A percentile compares a stretch with the other conserved stretches of the same genome.
Evolutionary conservation across 2,329 filamentous ascomycete genomes (phyloP).

Genomic region (Alternaria viburni): DNA sequence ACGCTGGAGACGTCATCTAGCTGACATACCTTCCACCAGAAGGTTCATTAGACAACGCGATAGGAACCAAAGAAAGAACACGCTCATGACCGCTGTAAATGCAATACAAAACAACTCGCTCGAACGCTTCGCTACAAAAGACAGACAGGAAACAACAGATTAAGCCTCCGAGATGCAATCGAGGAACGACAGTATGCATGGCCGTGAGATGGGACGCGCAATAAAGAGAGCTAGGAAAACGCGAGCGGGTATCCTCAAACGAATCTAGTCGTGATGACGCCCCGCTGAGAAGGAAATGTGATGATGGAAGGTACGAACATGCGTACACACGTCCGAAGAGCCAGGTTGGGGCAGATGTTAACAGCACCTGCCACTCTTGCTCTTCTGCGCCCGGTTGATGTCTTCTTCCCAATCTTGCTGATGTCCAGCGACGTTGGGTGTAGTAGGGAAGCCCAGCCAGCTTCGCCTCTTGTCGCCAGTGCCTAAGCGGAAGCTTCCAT

Average conservation of each 20-base stretch:
- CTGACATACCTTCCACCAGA: no score
- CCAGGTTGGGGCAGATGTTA: constrained; percentile 13
- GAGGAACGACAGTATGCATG: background rate
- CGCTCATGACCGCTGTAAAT: background rate
- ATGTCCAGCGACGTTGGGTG: constrained; percentile 41
- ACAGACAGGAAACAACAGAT: background rate
- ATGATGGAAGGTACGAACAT: background rate
- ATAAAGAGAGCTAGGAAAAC: background rate
- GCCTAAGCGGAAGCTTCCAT: constrained; percentile 66
- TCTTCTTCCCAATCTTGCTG: constrained; percentile 45
- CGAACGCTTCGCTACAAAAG: background rate
- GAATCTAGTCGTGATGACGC: constrained; percentile 9
- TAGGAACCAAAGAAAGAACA: background rate
- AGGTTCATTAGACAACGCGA: background rate
- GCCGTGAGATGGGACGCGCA: background rate
- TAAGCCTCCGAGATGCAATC: background rate
- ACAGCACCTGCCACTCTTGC: constrained; percentile 46
- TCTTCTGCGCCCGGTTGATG: constrained; percentile 37
- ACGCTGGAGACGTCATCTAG: no score
- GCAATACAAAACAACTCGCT: background rate
- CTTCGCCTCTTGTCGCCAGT: constrained; percentile 68
- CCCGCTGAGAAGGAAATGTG: background rate
- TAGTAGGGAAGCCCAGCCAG: constrained; percentile 68
- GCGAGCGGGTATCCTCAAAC: constrained; percentile 22
- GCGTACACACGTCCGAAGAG: background rate